A percentile compares a stretch with the other conserved stretches of the same genome.
These are phyloP conservation scores for Dothidotthia symphoricarpi DNA, from an alignment of 2,329 filamentous ascomycete species.

Conservation along the genomic window DNA sequence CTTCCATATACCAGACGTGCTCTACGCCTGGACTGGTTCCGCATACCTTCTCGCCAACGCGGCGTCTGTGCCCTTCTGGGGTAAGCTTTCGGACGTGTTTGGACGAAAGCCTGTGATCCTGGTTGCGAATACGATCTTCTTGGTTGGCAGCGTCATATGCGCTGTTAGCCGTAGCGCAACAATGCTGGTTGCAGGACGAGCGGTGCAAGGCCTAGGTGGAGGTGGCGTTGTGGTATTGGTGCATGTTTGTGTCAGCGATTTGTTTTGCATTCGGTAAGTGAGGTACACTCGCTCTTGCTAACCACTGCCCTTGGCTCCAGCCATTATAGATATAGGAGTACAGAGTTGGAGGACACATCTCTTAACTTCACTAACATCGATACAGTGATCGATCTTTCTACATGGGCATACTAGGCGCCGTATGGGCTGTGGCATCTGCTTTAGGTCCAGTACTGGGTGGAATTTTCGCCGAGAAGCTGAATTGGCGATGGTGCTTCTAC, in stretches of 20 bases:
- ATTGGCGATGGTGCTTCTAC: slow-evolving; percentile 54
- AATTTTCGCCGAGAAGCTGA: slow-evolving; percentile 46
- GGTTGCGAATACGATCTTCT: slow-evolving; percentile 46
- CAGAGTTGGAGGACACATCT: too few species aligned
- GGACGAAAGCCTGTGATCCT: slow-evolving; percentile 39
- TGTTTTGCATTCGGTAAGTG: slow-evolving; percentile 47
- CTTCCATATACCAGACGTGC: slow-evolving; percentile 61
- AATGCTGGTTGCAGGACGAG: slow-evolving; percentile 55
- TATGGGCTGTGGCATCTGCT: slow-evolving; percentile 57
- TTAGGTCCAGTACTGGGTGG: slow-evolving; percentile 56
- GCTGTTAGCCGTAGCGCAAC: slow-evolving; percentile 49
- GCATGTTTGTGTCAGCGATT: slow-evolving; percentile 55
- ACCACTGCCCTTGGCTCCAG: too few species aligned
- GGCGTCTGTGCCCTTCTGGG: slow-evolving; percentile 44
- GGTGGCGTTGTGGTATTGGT: slow-evolving; percentile 55
- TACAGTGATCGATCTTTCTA: slow-evolving; percentile 49
- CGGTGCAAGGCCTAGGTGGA: slow-evolving; percentile 55
- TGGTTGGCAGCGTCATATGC: slow-evolving; percentile 51
- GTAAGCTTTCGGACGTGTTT: slow-evolving; percentile 42
- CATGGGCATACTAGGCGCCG: slow-evolving; percentile 52
- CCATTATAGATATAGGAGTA: too few species aligned
- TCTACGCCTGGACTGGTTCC: slow-evolving; percentile 75
- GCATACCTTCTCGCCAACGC: slow-evolving; percentile 42
- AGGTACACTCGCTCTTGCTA: background rate
- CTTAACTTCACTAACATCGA: slow-evolving; percentile 7